A percentile compares a stretch with the other conserved stretches of the same genome.
phyloP scores from a whole-genome alignment of 2,329 filamentous ascomycete genomes.

The Arthrobotrys pseudoclavata region DNA sequence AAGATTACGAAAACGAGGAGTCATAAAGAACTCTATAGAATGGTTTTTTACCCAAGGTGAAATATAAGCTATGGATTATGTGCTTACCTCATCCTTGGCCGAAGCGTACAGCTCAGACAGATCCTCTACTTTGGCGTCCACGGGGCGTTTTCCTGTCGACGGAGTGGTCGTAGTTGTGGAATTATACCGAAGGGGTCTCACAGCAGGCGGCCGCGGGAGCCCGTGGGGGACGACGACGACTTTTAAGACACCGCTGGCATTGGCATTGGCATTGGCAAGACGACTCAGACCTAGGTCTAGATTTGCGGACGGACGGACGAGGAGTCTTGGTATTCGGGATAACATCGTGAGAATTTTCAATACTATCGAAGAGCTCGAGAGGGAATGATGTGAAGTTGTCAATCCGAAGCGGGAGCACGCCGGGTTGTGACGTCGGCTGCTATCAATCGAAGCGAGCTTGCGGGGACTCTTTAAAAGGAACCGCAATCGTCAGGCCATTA shows the following conservation, averaged over 20 bases:
- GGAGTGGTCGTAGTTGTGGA: slow-evolving; percentile 5
- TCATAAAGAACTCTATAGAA: slow-evolving; percentile 8
- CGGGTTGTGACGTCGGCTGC: slow-evolving; percentile 9
- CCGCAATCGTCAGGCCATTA: slow-evolving; percentile 19
- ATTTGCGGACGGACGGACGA: slow-evolving; percentile 4
- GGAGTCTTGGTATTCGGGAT: slow-evolving; percentile 19
- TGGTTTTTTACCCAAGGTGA: neutral
- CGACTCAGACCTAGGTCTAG: neutral
- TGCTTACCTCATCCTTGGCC: slow-evolving; percentile 49
- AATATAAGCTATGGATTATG: too few species aligned
- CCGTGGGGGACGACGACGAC: slow-evolving; percentile 5
- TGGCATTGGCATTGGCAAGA: neutral
- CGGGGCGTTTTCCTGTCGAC: slow-evolving; percentile 42
- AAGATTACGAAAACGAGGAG: slow-evolving; percentile 14
- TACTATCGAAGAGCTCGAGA: too few species aligned
- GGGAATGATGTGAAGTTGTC: neutral
- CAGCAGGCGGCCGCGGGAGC: slow-evolving; percentile 2
- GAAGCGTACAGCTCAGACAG: slow-evolving; percentile 49
- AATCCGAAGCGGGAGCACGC: neutral
- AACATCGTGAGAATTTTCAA: slow-evolving; percentile 26
- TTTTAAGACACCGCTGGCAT: neutral
- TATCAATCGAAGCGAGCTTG: neutral
- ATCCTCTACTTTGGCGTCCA: slow-evolving; percentile 49
- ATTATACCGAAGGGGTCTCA: neutral
- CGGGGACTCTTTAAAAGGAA: too few species aligned